These are phyloP conservation scores for Dentiscutata heterogama DNA, from an alignment of 371 early-diverging fungal genomes.

Conservation along the genomic window DNA sequence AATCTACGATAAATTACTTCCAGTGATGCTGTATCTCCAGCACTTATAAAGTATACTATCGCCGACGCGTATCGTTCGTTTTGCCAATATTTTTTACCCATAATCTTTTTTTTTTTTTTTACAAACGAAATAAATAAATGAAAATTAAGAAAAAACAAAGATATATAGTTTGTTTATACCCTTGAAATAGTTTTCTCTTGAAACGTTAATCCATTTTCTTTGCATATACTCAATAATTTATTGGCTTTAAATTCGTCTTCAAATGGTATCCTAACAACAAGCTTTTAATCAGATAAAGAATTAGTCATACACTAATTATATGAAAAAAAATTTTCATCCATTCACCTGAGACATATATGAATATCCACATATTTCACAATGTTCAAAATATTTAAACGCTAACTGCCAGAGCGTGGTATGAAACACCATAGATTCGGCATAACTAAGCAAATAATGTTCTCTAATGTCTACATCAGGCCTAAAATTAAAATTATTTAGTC, in stretches of 20 bases:
- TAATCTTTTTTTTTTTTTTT: background rate
- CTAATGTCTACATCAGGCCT: constrained; percentile 12
- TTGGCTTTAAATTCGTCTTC: constrained; percentile 28
- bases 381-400: constrained; percentile 39
- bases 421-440: constrained; percentile 23
- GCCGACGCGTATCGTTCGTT: constrained; percentile 34
- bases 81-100: constrained; percentile 16
- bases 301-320: background rate
- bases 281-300: constrained; percentile 4
- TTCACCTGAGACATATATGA: constrained; percentile 31
- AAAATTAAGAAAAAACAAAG: background rate
- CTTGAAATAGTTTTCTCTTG: constrained; percentile 28
- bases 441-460: constrained; percentile 34
- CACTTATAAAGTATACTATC: constrained; percentile 22
- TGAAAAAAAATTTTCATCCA: background rate
- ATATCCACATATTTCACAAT: constrained; percentile 30
- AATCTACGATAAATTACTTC: constrained; percentile 22
- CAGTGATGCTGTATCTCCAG: constrained; percentile 16
- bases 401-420: constrained; percentile 32
- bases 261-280: constrained; percentile 29
- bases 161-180: background rate
- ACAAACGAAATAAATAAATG: background rate
- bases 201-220: constrained; percentile 21
- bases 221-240: constrained; percentile 44
- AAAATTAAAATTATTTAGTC: background rate